Evolutionary conservation across 768 basidiomycete genomes (phyloP).

Genomic region (Boletus rubropictus): DNA sequence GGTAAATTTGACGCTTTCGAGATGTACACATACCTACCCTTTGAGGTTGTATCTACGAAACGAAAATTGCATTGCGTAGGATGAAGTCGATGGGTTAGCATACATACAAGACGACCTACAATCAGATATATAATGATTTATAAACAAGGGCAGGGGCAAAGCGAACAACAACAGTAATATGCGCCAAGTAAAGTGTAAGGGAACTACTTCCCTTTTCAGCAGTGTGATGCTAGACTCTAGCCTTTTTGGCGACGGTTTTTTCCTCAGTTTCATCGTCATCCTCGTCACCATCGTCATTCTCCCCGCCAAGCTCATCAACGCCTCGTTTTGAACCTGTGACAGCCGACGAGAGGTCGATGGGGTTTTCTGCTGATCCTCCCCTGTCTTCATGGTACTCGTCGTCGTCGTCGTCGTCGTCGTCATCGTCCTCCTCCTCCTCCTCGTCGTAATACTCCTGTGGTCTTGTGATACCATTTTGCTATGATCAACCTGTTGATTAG

Average conservation of each 20-base stretch:
- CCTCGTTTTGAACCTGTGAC: conserved; percentile 23
- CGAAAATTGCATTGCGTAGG: no score
- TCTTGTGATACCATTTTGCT: conserved; percentile 14
- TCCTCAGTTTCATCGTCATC: conserved; percentile 3
- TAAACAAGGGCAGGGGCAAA: conserved; percentile 8
- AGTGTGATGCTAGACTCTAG: conserved; percentile 17
- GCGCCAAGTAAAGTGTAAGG: background rate
- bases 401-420: conserved; percentile 19
- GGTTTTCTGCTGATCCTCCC: conserved; percentile 10
- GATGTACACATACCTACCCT: no score
- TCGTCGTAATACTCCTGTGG: background rate
- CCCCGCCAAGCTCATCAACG: conserved; percentile 19
- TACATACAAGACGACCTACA: conserved; percentile 4
- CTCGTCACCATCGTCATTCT: conserved; percentile 8
- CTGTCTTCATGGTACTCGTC: conserved; percentile 14
- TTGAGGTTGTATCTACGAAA: no score
- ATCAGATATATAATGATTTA: conserved; percentile 10
- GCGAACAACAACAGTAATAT: background rate
- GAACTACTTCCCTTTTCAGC: background rate
- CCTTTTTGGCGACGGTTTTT: conserved; percentile 19
- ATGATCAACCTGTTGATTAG: background rate
- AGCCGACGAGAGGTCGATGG: conserved; percentile 7
- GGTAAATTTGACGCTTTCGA: no score
- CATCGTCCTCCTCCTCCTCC: conserved; percentile 4
- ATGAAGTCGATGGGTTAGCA: background rate